A percentile compares a stretch with the other conserved stretches of the same genome.
Conservation (phyloP, 352 stramenopile species). For the Globisporangium abappressorium region DNA sequence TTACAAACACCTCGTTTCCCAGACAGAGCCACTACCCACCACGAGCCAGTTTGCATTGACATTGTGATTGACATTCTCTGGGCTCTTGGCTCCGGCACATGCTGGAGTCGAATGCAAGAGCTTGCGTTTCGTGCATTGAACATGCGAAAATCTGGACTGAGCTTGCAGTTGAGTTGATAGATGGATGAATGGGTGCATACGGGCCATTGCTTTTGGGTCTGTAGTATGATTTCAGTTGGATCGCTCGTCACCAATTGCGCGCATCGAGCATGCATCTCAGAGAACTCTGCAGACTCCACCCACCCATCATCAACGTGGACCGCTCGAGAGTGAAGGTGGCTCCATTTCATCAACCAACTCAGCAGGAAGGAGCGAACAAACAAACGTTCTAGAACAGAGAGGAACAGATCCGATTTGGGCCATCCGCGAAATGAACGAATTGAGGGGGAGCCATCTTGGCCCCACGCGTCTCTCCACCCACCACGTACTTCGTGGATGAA, state of each 20-base stretch:
- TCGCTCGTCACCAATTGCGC: neutral
- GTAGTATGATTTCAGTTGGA: neutral
- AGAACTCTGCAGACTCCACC: neutral
- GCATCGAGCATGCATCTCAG: neutral
- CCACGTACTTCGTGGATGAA: neutral
- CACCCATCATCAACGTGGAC: constrained; percentile 5
- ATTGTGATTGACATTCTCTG: neutral
- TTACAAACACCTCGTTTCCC: neutral
- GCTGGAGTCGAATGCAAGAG: neutral
- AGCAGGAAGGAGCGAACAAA: neutral
- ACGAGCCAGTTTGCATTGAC: neutral
- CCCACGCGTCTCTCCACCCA: neutral
- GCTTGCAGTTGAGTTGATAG: neutral
- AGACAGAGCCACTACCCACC: neutral
- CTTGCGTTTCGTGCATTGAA: neutral
- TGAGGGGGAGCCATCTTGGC: neutral
- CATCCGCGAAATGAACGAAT: neutral
- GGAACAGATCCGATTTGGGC: neutral
- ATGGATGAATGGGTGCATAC: neutral
- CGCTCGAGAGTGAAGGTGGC: constrained; percentile 10
- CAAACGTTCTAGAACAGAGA: constrained; percentile 8
- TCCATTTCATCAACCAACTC: constrained; percentile 8
- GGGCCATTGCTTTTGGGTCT: neutral
- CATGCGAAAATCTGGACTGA: neutral
- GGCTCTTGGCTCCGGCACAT: neutral